Evolutionary conservation across 73 alveolate genomes (phyloP).

Genomic region (Tetrahymena thermophila): DNA sequence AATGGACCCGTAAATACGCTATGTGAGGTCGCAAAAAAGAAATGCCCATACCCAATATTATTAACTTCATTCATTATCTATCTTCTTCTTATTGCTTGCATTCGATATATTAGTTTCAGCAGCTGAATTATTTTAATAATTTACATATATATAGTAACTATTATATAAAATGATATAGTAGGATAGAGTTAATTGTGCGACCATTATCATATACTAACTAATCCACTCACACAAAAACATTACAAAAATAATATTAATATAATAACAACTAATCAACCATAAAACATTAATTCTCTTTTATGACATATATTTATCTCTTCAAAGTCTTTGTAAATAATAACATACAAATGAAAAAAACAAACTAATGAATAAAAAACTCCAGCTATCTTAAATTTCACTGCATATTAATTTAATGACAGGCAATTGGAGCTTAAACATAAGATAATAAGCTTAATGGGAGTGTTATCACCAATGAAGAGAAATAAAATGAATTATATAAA

Average conservation of each 20-base stretch:
- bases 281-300: neutral
- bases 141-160: neutral
- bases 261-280: neutral
- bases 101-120: neutral
- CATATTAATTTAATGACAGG: no score
- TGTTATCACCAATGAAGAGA: neutral
- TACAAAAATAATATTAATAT: neutral
- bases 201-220: neutral
- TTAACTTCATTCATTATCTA: neutral
- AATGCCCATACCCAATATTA: neutral
- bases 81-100: neutral
- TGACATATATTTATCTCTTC: neutral
- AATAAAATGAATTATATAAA: neutral
- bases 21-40: neutral
- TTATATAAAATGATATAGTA: neutral
- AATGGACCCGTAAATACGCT: slow-evolving; percentile 76
- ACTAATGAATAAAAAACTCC: neutral
- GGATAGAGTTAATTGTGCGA: neutral
- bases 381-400: no score
- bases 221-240: neutral
- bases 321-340: neutral
- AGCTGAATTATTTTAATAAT: neutral
- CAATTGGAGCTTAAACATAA: no score
- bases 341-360: neutral
- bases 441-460: neutral